Evolutionary conservation across 2,329 filamentous ascomycete genomes (phyloP), one percentile per base, ranked within the genome.

Genomic region (Epichloe aotearoae): DNA sequence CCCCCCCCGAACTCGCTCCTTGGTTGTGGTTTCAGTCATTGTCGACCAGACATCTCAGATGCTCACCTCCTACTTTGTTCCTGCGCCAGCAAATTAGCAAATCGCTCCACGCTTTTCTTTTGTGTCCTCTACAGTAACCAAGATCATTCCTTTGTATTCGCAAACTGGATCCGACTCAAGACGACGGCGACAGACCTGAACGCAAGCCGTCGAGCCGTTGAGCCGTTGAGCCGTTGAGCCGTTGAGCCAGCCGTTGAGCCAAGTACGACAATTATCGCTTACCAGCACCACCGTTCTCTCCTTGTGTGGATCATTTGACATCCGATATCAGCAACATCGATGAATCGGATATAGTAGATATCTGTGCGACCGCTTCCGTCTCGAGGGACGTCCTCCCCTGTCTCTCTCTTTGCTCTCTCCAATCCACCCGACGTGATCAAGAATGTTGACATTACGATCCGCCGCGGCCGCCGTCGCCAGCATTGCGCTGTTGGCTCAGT

Each of bases 391-490:
- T 51, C 5, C 15, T 23, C 7, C 12, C 33, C 15, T 33, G 3
- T 33, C n/a, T 8, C 58, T 41, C 8, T 19, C n/a, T 39, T 14
- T 6, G 10, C 15, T 26, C 34, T 39, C 11, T 20, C 20, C 38
- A 20, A 43, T 5, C 23, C 43, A 44, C 33, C 17, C 19, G 11
- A 23, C 47, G n/a, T 19, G 12, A 11, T 50, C 50, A 34, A 54
- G 39, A n/a, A 64, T 64, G 62, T 55, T 61, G 49, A 52, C 53
- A 37, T 51, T 63, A 39, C 56, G 57, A 50, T 57, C 57, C 40
- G 46, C 60, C 43, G 57, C 55, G 34, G 50, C 60, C 49, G 57
- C 57, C 51, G 50, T 62, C 33, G 48, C 57, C 52, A 53, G 60
- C 51, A 51, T 57, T 50, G 56, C 56, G 47, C 54, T 58, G 26